Conservation (phyloP, 2,329 filamentous ascomycete species). For the Colletotrichum sp. region DNA sequence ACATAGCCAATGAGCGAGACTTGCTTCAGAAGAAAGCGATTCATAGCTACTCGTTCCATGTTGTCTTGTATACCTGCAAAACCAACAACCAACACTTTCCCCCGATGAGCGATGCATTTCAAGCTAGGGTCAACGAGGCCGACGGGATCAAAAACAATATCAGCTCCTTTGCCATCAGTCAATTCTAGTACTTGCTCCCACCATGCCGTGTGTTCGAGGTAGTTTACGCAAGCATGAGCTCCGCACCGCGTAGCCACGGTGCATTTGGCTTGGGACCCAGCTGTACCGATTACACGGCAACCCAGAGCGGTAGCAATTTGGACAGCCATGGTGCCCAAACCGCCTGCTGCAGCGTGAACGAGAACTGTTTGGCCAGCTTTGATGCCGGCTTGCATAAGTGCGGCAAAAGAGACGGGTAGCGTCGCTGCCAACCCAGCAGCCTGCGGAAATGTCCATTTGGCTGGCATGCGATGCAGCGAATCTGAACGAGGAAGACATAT, state of each 20-base stretch:
- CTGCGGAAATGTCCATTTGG: conserved; percentile 46
- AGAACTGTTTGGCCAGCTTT: conserved; percentile 53
- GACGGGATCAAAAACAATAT: conserved; percentile 64
- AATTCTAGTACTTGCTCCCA: conserved; percentile 51
- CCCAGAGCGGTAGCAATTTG: conserved; percentile 59
- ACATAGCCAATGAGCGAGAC: conserved; percentile 59
- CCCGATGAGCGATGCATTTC: conserved; percentile 57
- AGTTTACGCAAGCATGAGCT: conserved; percentile 46
- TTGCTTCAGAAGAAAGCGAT: conserved; percentile 57
- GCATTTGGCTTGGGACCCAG: conserved; percentile 51
- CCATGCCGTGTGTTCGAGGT: conserved; percentile 45
- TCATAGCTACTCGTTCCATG: conserved; percentile 60
- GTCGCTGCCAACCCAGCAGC: conserved; percentile 60
- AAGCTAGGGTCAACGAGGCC: conserved; percentile 60
- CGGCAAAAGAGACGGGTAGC: conserved; percentile 59
- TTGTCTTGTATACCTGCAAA: conserved; percentile 59
- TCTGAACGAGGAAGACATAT: conserved; percentile 43
- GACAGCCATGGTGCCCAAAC: conserved; percentile 59
- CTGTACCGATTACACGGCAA: conserved; percentile 57
- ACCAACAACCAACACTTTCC: conserved; percentile 60
- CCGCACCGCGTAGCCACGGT: conserved; percentile 41
- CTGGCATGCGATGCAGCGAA: conserved; percentile 47
- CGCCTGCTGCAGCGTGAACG: conserved; percentile 60
- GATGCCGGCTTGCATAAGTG: conserved; percentile 47
- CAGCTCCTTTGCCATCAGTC: conserved; percentile 54